phyloP scores from a whole-genome alignment of 2,329 filamentous ascomycete genomes.

The Fusarium sp. region DNA sequence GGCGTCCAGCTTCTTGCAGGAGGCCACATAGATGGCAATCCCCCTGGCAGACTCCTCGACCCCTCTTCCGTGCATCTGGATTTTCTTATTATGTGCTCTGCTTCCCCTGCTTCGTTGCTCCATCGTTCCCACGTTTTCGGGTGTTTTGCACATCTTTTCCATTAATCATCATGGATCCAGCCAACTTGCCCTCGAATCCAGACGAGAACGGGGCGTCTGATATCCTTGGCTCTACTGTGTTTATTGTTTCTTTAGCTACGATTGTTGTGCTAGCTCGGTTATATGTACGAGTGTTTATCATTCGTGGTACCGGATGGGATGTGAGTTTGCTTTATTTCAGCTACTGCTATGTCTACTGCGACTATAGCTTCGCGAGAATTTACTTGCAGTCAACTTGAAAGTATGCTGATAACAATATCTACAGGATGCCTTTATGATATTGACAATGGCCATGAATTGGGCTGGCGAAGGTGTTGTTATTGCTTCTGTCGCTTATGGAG shows the following conservation, averaged over 20 bases:
- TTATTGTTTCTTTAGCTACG: conserved; percentile 54
- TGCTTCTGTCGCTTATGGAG: conserved; percentile 57
- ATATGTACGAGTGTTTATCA: conserved; percentile 60
- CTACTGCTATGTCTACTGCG: neutral
- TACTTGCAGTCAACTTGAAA: rapidly evolving
- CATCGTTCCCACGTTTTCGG: conserved; percentile 22
- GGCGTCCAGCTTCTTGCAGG: conserved; percentile 2
- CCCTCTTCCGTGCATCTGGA: conserved; percentile 5
- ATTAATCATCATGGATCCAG: conserved; percentile 35
- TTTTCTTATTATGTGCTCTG: conserved; percentile 29
- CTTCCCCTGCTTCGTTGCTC: neutral
- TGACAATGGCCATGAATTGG: conserved; percentile 50
- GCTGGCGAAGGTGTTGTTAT: conserved; percentile 56
- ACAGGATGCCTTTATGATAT: conserved; percentile 51
- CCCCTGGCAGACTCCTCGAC: neutral
- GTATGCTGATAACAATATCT: neutral
- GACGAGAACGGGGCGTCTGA: conserved; percentile 52
- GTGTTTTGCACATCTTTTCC: conserved; percentile 6
- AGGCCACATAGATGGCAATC: neutral
- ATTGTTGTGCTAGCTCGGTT: conserved; percentile 57
- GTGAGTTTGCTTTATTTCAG: conserved; percentile 46
- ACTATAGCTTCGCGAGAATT: neutral
- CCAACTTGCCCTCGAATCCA: conserved; percentile 49
- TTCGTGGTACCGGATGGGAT: conserved; percentile 62
- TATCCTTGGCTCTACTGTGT: conserved; percentile 57